A percentile compares a stretch with the other conserved stretches of the same genome.
Conservation (phyloP, 192 early-diverging fungal genomes). For the Jimgerdemannia lactiflua region DNA sequence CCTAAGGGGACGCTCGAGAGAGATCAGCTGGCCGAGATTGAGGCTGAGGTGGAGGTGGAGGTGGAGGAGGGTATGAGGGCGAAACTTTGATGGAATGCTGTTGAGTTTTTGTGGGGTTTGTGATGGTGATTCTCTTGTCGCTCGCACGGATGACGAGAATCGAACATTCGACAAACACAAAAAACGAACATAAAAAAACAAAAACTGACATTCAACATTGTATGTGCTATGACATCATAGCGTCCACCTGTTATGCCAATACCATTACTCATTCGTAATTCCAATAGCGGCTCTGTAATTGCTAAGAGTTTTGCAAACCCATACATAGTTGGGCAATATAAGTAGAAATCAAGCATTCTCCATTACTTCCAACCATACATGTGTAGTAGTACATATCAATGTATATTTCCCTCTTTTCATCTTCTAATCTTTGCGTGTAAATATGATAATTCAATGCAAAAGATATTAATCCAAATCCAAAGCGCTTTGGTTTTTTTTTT, state of each 20-base stretch:
- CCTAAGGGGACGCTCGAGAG: not conserved
- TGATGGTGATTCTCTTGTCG: not conserved
- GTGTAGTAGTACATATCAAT: not conserved
- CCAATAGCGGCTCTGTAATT: not conserved
- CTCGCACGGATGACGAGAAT: too few species aligned
- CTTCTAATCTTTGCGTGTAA: not conserved
- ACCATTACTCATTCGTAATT: not conserved
- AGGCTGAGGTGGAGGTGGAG: not conserved
- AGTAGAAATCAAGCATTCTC: not conserved
- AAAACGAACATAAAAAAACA: not conserved
- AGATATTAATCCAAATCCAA: not conserved
- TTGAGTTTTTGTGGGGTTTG: not conserved
- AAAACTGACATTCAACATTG: not conserved
- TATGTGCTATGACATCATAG: not conserved
- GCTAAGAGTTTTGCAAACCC: not conserved
- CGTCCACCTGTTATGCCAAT: not conserved
- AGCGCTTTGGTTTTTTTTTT: too few species aligned
- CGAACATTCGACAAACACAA: not conserved
- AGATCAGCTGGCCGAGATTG: not conserved
- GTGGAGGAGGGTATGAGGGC: not conserved
- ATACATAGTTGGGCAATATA: not conserved
- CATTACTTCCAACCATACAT: not conserved
- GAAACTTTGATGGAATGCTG: not conserved
- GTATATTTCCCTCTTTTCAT: not conserved
- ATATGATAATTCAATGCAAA: not conserved